phyloP scores from a whole-genome alignment of 345 rosid species.

The Cardamine occulta region DNA sequence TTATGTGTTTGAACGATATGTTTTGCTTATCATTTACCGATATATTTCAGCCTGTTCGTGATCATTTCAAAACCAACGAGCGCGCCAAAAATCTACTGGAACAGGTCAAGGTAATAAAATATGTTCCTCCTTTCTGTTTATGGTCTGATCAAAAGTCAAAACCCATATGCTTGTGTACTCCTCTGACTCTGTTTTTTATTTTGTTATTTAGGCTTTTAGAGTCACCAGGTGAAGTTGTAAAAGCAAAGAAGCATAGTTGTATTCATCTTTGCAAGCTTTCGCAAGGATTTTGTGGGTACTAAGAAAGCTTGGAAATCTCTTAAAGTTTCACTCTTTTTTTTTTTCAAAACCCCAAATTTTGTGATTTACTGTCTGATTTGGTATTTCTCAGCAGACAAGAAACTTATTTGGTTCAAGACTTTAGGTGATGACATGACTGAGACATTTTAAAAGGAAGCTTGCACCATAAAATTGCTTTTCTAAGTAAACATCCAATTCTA shows the following conservation, averaged over 20 bases:
- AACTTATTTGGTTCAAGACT: neutral
- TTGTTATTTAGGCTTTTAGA: conserved; percentile 52
- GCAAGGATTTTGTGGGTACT: neutral
- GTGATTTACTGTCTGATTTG: neutral
- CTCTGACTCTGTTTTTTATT: neutral
- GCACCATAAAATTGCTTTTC: neutral
- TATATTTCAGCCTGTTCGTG: conserved; percentile 73
- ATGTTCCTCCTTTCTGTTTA: neutral
- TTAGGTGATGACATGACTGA: neutral
- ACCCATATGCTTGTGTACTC: neutral
- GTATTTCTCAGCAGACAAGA: neutral
- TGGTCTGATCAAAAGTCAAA: neutral
- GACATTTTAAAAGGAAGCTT: neutral
- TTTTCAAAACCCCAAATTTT: neutral
- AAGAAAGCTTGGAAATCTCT: neutral
- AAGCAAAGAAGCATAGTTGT: conserved; percentile 1
- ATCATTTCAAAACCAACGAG: conserved; percentile 66
- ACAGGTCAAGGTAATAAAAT: conserved; percentile 65
- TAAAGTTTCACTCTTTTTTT: neutral
- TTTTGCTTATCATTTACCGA: neutral
- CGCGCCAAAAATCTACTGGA: conserved; percentile 70
- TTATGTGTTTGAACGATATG: conserved; percentile 7
- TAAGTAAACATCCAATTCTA: neutral
- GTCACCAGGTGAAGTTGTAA: conserved; percentile 51
- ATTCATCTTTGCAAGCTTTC: neutral